Evolutionary conservation across 257 asterid genomes (phyloP).

Genomic region (Gentiana dahurica): DNA sequence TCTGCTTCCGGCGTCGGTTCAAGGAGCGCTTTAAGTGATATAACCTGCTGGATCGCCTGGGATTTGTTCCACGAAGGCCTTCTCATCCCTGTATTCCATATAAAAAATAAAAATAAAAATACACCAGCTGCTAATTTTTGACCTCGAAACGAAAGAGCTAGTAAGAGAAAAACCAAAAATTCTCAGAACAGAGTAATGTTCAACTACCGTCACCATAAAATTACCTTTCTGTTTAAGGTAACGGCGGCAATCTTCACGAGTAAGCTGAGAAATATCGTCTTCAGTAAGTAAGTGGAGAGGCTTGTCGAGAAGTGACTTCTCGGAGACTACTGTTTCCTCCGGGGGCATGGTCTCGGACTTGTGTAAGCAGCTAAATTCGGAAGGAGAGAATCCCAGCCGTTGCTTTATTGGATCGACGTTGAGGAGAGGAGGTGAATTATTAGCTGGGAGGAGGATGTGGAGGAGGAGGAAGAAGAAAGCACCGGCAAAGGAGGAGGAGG

Average conservation of each 20-base stretch:
- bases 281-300: constrained; percentile 87
- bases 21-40: constrained; percentile 75
- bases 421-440: constrained; percentile 2
- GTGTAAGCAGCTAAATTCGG: constrained; percentile 8
- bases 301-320: constrained; percentile 75
- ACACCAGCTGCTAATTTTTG: constrained; percentile 4
- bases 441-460: not conserved
- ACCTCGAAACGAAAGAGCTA: not conserved
- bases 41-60: constrained; percentile 98
- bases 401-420: constrained; percentile 18
- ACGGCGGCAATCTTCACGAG: constrained; percentile 98
- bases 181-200: not conserved
- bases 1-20: constrained; percentile 60
- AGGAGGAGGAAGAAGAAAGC: not conserved
- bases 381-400: constrained; percentile 5
- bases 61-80: constrained; percentile 99
- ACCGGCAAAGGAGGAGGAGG: constrained; percentile 7
- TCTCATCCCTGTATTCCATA: constrained; percentile 68
- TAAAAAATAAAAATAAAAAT: not conserved
- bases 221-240: constrained; percentile 90
- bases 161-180: not conserved
- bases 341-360: constrained; percentile 42
- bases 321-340: constrained; percentile 27
- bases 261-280: constrained; percentile 97
- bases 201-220: too few relatives aligned